phyloP scores from a whole-genome alignment of 495 filamentous ascomycete genomes.

The Neurospora sp. region DNA sequence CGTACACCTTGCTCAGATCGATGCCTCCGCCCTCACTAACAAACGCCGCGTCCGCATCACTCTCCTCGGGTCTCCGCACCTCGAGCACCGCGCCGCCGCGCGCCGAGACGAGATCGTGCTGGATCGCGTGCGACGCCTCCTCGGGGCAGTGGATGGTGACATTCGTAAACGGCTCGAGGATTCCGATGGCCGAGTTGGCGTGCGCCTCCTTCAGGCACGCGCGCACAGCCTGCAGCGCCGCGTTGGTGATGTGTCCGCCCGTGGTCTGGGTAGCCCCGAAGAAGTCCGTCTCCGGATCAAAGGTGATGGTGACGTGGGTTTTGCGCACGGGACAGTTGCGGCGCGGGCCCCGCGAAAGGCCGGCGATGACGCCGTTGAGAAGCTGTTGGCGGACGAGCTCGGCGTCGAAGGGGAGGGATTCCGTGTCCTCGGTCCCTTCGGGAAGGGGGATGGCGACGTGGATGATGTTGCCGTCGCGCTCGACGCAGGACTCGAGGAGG shows the following conservation, averaged over 20 bases:
- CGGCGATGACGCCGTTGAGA: slow-evolving; percentile 69
- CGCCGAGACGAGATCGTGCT: slow-evolving; percentile 75
- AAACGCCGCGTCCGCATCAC: background rate
- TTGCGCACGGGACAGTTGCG: slow-evolving; percentile 65
- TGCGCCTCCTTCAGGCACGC: slow-evolving; percentile 51
- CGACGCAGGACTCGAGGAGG: slow-evolving; percentile 20
- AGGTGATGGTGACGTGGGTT: slow-evolving; percentile 54
- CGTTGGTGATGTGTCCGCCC: slow-evolving; percentile 64
- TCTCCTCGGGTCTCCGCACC: slow-evolving; percentile 51
- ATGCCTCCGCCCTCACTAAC: slow-evolving; percentile 30
- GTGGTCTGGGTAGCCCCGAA: slow-evolving; percentile 49
- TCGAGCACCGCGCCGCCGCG: slow-evolving; percentile 80
- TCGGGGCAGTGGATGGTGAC: slow-evolving; percentile 79
- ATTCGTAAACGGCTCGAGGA: slow-evolving; percentile 91
- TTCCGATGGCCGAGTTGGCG: slow-evolving; percentile 35
- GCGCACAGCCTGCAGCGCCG: slow-evolving; percentile 61
- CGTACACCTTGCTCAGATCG: slow-evolving; percentile 64
- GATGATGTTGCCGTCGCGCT: slow-evolving; percentile 50
- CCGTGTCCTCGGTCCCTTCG: slow-evolving; percentile 13
- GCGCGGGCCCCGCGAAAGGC: slow-evolving; percentile 73
- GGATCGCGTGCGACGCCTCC: slow-evolving; percentile 67
- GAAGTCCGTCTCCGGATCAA: slow-evolving; percentile 55
- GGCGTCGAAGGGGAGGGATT: slow-evolving; percentile 46
- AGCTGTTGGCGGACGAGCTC: slow-evolving; percentile 53
- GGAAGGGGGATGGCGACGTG: slow-evolving; percentile 38